phyloP scores from a whole-genome alignment of 2,329 filamentous ascomycete genomes.

The Colletotrichum theobromicola region DNA sequence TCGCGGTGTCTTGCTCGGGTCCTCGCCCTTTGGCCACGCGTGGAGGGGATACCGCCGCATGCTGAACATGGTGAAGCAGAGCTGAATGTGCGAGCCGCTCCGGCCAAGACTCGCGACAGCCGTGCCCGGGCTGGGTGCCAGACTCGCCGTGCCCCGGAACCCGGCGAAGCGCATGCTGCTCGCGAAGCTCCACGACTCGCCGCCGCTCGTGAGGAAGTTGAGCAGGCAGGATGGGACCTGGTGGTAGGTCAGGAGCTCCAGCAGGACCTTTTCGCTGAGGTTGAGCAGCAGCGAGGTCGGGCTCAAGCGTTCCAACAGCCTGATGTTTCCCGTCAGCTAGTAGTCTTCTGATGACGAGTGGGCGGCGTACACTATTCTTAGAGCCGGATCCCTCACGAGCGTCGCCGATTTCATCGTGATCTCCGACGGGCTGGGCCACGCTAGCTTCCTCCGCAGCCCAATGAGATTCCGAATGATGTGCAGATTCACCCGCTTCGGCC shows the following conservation, averaged over 20 bases:
- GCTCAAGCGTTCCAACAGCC: not conserved
- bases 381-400: not conserved
- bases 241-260: constrained; percentile 8
- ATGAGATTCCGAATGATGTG: not conserved
- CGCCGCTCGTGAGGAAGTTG: not conserved
- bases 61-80: constrained; percentile 7
- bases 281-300: constrained; percentile 3
- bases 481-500: not conserved
- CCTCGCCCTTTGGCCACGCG: not conserved
- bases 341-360: not conserved
- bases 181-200: not conserved
- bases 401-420: not conserved
- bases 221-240: not conserved
- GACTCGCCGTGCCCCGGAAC: not conserved
- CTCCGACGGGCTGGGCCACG: not conserved
- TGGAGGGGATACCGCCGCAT: not conserved
- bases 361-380: constrained; percentile 3
- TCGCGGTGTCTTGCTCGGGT: not conserved
- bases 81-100: not conserved
- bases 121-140: not conserved
- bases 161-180: constrained; percentile 2
- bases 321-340: not conserved
- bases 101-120: not conserved
- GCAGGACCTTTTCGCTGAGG: not conserved
- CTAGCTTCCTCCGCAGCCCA: not conserved